A percentile compares a stretch with the other conserved stretches of the same genome.
phyloP scores from a whole-genome alignment of 2,329 filamentous ascomycete species.

The Colletotrichum sp. region DNA sequence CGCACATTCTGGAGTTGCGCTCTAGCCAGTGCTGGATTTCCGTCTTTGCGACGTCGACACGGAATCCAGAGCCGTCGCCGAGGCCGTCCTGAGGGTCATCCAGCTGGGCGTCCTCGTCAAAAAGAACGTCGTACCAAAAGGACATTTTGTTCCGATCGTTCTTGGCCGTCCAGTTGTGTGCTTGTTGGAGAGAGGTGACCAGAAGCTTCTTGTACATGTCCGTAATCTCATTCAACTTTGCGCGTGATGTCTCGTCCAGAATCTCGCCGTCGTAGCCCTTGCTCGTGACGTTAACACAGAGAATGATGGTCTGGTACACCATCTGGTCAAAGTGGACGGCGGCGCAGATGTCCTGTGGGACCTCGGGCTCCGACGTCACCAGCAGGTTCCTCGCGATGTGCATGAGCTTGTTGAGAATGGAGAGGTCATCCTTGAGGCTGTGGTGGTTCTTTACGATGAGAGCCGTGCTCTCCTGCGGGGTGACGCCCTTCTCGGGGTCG shows the following conservation, averaged over 20 bases:
- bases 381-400: conserved; percentile 70
- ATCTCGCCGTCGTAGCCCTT: conserved; percentile 71
- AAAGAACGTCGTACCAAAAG: conserved; percentile 71
- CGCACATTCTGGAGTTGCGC: conserved; percentile 64
- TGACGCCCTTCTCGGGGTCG: conserved; percentile 60
- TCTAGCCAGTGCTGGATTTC: conserved; percentile 69
- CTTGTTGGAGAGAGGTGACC: conserved; percentile 69
- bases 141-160: conserved; percentile 74
- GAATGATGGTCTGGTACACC: conserved; percentile 68
- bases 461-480: conserved; percentile 66
- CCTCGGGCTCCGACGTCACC: conserved; percentile 67
- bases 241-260: conserved; percentile 61
- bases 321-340: conserved; percentile 70
- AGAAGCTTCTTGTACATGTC: conserved; percentile 72
- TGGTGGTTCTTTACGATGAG: conserved; percentile 68
- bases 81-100: conserved; percentile 56
- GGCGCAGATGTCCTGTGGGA: conserved; percentile 69
- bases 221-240: conserved; percentile 66
- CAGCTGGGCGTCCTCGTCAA: conserved; percentile 59
- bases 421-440: conserved; percentile 65
- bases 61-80: conserved; percentile 58
- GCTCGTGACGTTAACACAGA: conserved; percentile 71
- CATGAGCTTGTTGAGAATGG: conserved; percentile 70
- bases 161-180: conserved; percentile 73
- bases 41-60: conserved; percentile 60